Conservation (phyloP, 225 moss, liverwort and hornwort species). For the Bryoerythrophyllum caledonicum region DNA sequence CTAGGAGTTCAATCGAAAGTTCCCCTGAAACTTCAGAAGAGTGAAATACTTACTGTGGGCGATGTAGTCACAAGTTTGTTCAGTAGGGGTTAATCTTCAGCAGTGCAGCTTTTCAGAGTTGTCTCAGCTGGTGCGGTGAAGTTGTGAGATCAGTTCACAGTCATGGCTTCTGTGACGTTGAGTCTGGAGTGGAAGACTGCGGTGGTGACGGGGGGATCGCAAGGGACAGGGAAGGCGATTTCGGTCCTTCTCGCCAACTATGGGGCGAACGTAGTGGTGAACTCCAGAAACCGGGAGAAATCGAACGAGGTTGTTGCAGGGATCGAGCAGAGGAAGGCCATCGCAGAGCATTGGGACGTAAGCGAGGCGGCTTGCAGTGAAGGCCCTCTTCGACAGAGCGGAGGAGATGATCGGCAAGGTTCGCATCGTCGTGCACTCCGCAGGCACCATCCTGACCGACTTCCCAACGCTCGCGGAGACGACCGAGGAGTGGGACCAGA, state of each 20-base stretch:
- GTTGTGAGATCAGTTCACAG: neutral
- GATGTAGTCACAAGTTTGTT: neutral
- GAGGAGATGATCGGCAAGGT: neutral
- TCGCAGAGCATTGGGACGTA: neutral
- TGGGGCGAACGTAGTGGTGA: slow-evolving; percentile 5
- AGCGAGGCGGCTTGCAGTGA: neutral
- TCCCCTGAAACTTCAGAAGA: neutral
- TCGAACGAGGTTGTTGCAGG: slow-evolving; percentile 1
- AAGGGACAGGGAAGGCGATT: slow-evolving; percentile 1
- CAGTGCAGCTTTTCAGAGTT: neutral
- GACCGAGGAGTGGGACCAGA: neutral
- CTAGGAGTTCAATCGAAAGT: neutral
- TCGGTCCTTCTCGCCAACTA: neutral
- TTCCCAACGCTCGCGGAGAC: neutral
- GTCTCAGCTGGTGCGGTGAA: neutral
- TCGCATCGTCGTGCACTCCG: neutral
- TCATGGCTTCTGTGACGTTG: neutral
- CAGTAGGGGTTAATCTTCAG: neutral
- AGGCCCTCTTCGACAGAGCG: neutral
- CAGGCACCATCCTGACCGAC: neutral
- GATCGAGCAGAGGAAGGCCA: neutral
- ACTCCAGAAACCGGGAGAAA: neutral
- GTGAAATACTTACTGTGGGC: neutral
- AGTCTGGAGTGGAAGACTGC: slow-evolving; percentile 8
- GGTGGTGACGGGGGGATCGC: slow-evolving; percentile 13